Evolutionary conservation across 2,329 filamentous ascomycete genomes (phyloP).

Genomic region (Trichoderma sp.): DNA sequence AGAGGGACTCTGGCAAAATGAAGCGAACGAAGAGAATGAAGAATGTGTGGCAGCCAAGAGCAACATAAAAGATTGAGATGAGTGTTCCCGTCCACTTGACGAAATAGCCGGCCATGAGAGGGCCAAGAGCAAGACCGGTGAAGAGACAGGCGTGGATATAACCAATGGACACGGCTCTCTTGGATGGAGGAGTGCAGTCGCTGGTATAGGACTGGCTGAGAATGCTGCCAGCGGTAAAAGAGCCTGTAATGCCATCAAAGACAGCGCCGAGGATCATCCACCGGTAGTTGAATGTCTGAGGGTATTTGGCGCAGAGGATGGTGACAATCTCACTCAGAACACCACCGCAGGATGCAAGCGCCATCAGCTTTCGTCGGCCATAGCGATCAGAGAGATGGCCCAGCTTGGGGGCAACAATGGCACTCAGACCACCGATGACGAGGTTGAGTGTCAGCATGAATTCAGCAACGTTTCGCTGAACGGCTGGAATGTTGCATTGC

Average conservation of each 20-base stretch:
- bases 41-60: conserved; percentile 68
- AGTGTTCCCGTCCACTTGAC: conserved; percentile 75
- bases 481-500: conserved; percentile 77
- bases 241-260: conserved; percentile 82
- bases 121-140: conserved; percentile 83
- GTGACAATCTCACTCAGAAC: conserved; percentile 74
- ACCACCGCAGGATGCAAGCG: conserved; percentile 72
- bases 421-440: conserved; percentile 74
- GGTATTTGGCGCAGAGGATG: conserved; percentile 74
- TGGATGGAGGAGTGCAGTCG: conserved; percentile 81
- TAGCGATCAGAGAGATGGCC: conserved; percentile 85
- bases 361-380: conserved; percentile 75
- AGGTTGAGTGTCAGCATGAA: conserved; percentile 79
- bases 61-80: conserved; percentile 81
- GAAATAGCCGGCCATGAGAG: conserved; percentile 76
- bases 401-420: conserved; percentile 77
- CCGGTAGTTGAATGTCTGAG: conserved; percentile 71
- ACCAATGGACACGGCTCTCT: conserved; percentile 80
- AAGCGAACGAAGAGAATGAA: conserved; percentile 74
- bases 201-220: conserved; percentile 83
- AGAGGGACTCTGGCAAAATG: conserved; percentile 81
- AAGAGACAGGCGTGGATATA: conserved; percentile 91
- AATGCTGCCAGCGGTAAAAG: conserved; percentile 78
- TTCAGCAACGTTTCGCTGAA: conserved; percentile 73
- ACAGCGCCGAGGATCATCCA: conserved; percentile 76